Evolutionary conservation across 1,284 basidiomycete genomes (phyloP), one percentile per base, ranked within the genome.

Genomic region (Melampsora americana): DNA sequence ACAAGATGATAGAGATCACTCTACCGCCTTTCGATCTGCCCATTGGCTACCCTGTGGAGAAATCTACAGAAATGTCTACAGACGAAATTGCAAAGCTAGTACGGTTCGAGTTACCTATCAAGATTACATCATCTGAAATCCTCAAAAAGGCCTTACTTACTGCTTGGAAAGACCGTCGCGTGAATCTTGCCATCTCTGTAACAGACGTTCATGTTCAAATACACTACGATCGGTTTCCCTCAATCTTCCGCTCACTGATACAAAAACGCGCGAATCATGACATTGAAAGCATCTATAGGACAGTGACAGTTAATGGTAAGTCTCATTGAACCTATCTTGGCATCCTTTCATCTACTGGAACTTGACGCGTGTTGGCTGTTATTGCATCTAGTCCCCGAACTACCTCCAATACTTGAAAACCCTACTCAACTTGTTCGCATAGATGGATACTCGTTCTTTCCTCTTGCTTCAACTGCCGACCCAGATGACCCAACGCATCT

Each of bases 381-480:
- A 23, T 39, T n/a, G 5, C 6, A 32, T 20, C 1, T 5, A 69
- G 68, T 69, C 5, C 68, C 68, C 6, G 48, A 69, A 12, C 4
- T 69, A 9, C 68, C 68, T 9, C 48, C 53, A 1, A 32, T 26
- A 9, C 44, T 53, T 35, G 18, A 28, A n/a, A 50, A 69, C 35
- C 53, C 68, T 20, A 5, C 35, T 12, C 20, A 39, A 18, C 20
- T 60, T 11, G 26, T 69, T 26, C n/a, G 2, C 23, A n/a, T 69
- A 6, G 50, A 59, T 26, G 23, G 26, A 23, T 69, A 69, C 68
- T 12, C 50, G 0, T 69, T 69, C 20, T 69, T 32, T 26, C 28
- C 68, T 26, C 23, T 66, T 1, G 53, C 26, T 7, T 56, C 53
- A 56, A 35, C 53, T 42, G 6, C 66, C 5, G 66, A 30, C 18